Evolutionary conservation across 257 asterid species (phyloP).

Genomic region (Gentiana straminea): DNA sequence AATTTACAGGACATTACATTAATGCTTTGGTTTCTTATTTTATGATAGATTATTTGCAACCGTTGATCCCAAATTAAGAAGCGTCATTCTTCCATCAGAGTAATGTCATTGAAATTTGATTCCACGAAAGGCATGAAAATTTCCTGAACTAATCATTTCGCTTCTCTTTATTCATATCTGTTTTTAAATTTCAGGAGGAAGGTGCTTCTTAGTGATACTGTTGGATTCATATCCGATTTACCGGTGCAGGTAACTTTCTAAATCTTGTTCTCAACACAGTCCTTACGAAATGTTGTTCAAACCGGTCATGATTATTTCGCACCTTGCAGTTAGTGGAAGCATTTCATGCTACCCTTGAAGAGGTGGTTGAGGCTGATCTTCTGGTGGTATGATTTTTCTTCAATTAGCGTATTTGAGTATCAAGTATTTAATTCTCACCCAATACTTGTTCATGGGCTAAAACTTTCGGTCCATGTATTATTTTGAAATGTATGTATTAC

Average conservation of each 20-base stretch:
- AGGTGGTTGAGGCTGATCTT: slow-evolving; percentile 94
- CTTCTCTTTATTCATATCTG: slow-evolving; percentile 8
- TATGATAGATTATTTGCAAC: slow-evolving; percentile 80
- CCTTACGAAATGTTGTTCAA: neutral
- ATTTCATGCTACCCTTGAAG: slow-evolving; percentile 93
- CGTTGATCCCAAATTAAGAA: slow-evolving; percentile 85
- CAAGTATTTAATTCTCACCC: neutral
- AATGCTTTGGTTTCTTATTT: neutral
- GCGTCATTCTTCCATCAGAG: slow-evolving; percentile 92
- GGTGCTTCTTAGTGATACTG: slow-evolving; percentile 92
- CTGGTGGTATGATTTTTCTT: slow-evolving; percentile 61
- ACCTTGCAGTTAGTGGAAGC: slow-evolving; percentile 87
- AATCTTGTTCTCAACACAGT: neutral
- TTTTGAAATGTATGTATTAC: neutral
- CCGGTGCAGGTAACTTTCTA: slow-evolving; percentile 70
- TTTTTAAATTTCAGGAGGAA: slow-evolving; percentile 53
- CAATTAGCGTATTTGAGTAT: neutral
- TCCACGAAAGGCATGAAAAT: neutral
- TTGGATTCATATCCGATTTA: slow-evolving; percentile 90
- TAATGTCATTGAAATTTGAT: slow-evolving; percentile 9
- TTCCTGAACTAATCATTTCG: neutral
- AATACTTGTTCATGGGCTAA: neutral
- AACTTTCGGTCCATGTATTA: neutral
- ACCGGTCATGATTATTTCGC: slow-evolving; percentile 5
- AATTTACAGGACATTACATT: neutral